Conservation (phyloP, 169 alveolate species). For the Cryptosporidium canis region DNA sequence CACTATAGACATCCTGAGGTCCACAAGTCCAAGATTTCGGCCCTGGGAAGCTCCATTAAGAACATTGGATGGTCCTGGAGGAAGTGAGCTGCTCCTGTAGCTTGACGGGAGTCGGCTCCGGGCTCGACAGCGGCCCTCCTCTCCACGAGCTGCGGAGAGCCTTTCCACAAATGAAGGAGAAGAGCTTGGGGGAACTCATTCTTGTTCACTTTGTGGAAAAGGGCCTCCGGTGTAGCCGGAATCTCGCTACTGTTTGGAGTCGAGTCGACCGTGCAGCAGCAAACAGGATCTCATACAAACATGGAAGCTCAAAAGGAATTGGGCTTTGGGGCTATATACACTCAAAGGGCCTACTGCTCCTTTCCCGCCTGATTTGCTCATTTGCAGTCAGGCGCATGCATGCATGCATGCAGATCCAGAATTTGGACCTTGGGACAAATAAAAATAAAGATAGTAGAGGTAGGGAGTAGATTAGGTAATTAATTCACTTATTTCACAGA, state of each 20-base stretch:
- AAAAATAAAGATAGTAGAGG: too few species aligned
- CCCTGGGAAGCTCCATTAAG: constrained; percentile 25
- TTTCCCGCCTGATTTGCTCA: background rate
- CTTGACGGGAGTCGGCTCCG: background rate
- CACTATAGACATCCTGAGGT: constrained; percentile 65
- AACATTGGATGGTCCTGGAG: constrained; percentile 37
- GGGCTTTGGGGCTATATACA: background rate
- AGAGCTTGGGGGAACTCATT: constrained; percentile 49
- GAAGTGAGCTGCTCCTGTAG: background rate
- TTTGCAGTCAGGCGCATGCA: background rate
- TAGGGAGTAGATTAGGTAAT: background rate
- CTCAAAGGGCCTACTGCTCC: background rate
- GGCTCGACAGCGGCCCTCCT: background rate
- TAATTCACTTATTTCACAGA: background rate
- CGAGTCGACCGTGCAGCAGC: too few species aligned
- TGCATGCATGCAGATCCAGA: constrained; percentile 7
- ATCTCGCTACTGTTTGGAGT: too few species aligned
- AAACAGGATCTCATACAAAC: background rate
- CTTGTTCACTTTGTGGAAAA: background rate
- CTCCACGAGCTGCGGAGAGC: background rate
- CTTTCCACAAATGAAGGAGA: background rate
- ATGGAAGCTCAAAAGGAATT: background rate
- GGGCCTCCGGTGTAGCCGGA: too few species aligned
- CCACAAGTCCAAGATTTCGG: constrained; percentile 25
- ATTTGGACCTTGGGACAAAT: background rate